These are phyloP conservation scores for Umbilicus rupestris DNA, from an alignment of 164 flowering plant genomes.

Conservation along the genomic window DNA sequence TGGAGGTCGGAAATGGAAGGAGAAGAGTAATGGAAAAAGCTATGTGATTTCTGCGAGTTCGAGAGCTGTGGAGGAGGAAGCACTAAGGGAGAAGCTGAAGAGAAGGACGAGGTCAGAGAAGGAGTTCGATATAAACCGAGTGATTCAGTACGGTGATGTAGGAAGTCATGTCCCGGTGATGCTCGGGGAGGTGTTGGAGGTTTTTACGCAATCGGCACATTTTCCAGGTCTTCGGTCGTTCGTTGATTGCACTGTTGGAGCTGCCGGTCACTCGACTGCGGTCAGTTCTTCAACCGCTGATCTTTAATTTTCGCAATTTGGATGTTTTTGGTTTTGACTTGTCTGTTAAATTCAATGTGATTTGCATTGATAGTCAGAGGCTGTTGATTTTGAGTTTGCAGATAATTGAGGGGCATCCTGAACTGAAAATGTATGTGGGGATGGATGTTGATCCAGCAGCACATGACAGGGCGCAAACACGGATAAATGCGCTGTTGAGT, in stretches of 20 bases:
- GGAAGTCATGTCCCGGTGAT: slow-evolving; percentile 64
- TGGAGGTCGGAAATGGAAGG: not conserved
- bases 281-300: slow-evolving; percentile 27
- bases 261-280: slow-evolving; percentile 88
- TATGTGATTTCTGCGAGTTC: not conserved
- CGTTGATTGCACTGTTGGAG: slow-evolving; percentile 91
- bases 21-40: not conserved
- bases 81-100: slow-evolving; percentile 26
- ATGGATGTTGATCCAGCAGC: slow-evolving; percentile 88
- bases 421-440: slow-evolving; percentile 57
- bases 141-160: slow-evolving; percentile 19
- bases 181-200: slow-evolving; percentile 84
- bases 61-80: not conserved
- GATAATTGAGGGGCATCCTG: slow-evolving; percentile 74
- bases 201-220: slow-evolving; percentile 29
- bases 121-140: slow-evolving; percentile 30
- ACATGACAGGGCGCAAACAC: slow-evolving; percentile 44
- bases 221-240: slow-evolving; percentile 38
- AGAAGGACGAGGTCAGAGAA: slow-evolving; percentile 75
- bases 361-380: not conserved
- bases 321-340: not conserved
- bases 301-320: not conserved
- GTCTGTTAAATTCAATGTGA: not conserved
- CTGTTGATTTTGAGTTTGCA: slow-evolving; percentile 18
- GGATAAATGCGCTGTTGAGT: slow-evolving; percentile 25